Evolutionary conservation across 2,329 filamentous ascomycete species (phyloP), one percentile per base, ranked within the genome.

Genomic region (Pseudocercospora eumusae): DNA sequence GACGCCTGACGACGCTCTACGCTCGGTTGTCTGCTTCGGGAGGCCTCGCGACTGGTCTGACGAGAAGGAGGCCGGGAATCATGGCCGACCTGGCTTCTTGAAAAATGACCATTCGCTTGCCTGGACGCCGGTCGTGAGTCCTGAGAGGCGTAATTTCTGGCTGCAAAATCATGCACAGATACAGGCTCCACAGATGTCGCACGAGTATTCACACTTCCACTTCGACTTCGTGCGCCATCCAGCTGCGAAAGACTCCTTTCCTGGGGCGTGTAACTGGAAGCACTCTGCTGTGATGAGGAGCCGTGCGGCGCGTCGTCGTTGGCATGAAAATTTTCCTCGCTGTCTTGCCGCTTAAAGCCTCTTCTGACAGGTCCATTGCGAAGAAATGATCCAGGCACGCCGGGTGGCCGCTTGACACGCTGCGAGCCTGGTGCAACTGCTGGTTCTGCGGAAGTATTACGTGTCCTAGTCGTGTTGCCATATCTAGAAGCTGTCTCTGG

Each of bases 331-430:
- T 80, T 78, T 50, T 81, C 79, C 52, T 80, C 79, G 57, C 77
- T 79, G 57, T 83, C 83, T 61, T 86, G 80, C 66, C 87, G 82
- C 64, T 89, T 84, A 25, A 75, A 73, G 27, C 90, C 91, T 68
- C 92, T 83, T 59, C 91, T 85, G 20, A 91, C 90, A 27, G 91
- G 91, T 33, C 72, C 74, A 0, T 90, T 91, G 68, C 90, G 92
- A 21, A 95, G 79, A 67, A 93, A 93, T 63, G 86, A 89, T 0
- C 91, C 91, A 2, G 88, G 85, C 7, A 89, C 81, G 75, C 91
- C 90, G 15, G 88, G 88, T 13, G 91, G 85, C 64, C 90, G 83
- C 77, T 93, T 93, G 62, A 93, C 81, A 4, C 91, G 85, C 81
- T 92, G 85, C 0, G 91, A 92, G 69, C 88, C 88, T 63, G 91